phyloP scores from a whole-genome alignment of 1,284 basidiomycete species.

The Earliella scabrosa region DNA sequence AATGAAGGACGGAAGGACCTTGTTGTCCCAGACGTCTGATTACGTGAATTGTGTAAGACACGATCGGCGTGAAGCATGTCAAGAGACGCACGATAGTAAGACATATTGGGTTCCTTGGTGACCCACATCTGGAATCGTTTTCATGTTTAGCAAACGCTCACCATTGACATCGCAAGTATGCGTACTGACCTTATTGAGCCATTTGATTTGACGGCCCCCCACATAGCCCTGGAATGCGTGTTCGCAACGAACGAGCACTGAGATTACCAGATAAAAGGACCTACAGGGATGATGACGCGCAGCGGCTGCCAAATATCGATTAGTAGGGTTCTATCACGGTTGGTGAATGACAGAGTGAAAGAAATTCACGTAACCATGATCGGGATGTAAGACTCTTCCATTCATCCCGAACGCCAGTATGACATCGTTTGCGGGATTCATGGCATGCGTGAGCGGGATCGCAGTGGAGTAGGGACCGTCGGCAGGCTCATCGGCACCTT shows the following conservation, averaged over 20 bases:
- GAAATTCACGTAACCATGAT: constrained; percentile 29
- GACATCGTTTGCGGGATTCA: constrained; percentile 30
- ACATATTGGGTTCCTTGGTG: constrained; percentile 24
- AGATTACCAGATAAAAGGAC: not conserved
- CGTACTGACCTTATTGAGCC: constrained; percentile 27
- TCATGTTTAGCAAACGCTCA: not conserved
- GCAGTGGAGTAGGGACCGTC: constrained; percentile 30
- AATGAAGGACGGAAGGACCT: constrained; percentile 24
- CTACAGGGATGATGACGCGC: constrained; percentile 27
- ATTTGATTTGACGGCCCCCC: constrained; percentile 31
- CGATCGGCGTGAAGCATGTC: too few species aligned
- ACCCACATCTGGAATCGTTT: constrained; percentile 21
- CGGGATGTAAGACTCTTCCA: constrained; percentile 29
- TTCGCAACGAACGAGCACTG: not conserved
- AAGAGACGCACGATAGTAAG: constrained; percentile 25
- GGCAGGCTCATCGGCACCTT: constrained; percentile 27
- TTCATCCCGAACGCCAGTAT: constrained; percentile 31
- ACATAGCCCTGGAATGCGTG: constrained; percentile 25
- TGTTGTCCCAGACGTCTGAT: constrained; percentile 30
- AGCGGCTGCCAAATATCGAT: constrained; percentile 18
- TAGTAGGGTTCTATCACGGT: not conserved
- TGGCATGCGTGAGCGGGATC: constrained; percentile 27
- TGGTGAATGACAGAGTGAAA: not conserved
- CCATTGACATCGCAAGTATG: not conserved
- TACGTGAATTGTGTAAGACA: not conserved